phyloP scores from a whole-genome alignment of 768 basidiomycete genomes.

The Pleurotus cornucopiae region DNA sequence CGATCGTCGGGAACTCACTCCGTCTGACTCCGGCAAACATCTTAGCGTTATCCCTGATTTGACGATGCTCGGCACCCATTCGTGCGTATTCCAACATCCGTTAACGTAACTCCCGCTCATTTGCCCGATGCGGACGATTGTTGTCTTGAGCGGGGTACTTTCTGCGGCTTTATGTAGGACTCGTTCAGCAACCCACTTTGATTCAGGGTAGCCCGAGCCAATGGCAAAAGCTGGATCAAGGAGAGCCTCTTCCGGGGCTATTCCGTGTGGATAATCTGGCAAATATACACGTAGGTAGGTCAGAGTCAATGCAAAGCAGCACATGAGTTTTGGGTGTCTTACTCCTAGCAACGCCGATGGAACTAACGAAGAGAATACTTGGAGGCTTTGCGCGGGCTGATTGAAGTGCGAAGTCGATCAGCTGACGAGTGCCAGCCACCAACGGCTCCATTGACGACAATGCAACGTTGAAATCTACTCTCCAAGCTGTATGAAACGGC shows the following conservation, averaged over 20 bases:
- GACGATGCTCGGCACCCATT: conserved; percentile 41
- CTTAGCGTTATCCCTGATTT: conserved; percentile 22
- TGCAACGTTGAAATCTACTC: conserved; percentile 28
- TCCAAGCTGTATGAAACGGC: conserved; percentile 23
- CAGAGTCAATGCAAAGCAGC: too few species aligned
- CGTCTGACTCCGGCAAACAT: conserved; percentile 24
- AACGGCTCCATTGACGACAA: conserved; percentile 26
- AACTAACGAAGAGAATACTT: conserved; percentile 28
- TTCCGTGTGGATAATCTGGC: not conserved
- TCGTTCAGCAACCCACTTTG: conserved; percentile 38
- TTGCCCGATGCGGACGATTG: conserved; percentile 40
- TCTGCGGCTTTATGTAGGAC: conserved; percentile 17
- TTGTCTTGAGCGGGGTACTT: conserved; percentile 20
- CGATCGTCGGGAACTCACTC: not conserved
- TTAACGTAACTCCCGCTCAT: conserved; percentile 33
- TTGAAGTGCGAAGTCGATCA: conserved; percentile 30
- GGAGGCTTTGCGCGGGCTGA: conserved; percentile 20
- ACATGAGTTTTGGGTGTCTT: conserved; percentile 3
- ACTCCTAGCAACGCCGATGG: conserved; percentile 26
- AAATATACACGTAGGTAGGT: too few species aligned
- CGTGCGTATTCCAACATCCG: conserved; percentile 37
- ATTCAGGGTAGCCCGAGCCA: conserved; percentile 33
- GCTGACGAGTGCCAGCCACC: conserved; percentile 20
- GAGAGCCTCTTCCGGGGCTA: not conserved
- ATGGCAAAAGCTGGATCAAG: not conserved